A percentile compares a stretch with the other conserved stretches of the same genome.
phyloP scores from a whole-genome alignment of 2,329 filamentous ascomycete species.

The Ceratocystis papillata region DNA sequence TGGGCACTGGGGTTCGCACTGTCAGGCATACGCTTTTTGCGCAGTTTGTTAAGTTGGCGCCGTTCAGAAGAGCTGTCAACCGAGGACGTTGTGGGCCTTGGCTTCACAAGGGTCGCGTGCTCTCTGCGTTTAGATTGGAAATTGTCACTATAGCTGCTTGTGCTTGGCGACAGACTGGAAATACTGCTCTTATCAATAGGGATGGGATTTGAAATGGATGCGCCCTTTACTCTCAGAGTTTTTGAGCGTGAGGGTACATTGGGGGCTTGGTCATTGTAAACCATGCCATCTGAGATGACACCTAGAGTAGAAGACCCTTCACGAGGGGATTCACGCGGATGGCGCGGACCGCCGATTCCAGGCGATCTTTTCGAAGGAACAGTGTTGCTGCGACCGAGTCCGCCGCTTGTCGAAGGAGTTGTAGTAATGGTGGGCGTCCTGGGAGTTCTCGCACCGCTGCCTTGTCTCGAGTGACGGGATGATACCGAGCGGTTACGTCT shows the following conservation, averaged over 20 bases:
- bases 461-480: constrained; percentile 44
- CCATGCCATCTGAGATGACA: constrained; percentile 21
- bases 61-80: constrained; percentile 44
- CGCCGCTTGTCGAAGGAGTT: constrained; percentile 43
- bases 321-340: constrained; percentile 37
- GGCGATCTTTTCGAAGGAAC: constrained; percentile 84
- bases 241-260: constrained; percentile 13
- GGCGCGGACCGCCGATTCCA: constrained; percentile 55
- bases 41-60: constrained; percentile 77
- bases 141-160: constrained; percentile 31
- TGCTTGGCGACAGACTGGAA: constrained; percentile 29
- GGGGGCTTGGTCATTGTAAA: neutral
- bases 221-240: constrained; percentile 13
- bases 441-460: constrained; percentile 21
- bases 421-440: constrained; percentile 32
- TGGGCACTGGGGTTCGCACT: constrained; percentile 78
- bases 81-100: constrained; percentile 56
- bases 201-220: constrained; percentile 27
- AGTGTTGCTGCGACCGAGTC: constrained; percentile 65
- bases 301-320: constrained; percentile 19
- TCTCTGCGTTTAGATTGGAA: constrained; percentile 43
- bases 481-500: constrained; percentile 86
- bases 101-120: constrained; percentile 30
- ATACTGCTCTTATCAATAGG: constrained; percentile 28
- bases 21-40: constrained; percentile 70